Base-by-base conservation (phyloP, 768 basidiomycete genomes). In the Amanita jacksonii region DNA sequence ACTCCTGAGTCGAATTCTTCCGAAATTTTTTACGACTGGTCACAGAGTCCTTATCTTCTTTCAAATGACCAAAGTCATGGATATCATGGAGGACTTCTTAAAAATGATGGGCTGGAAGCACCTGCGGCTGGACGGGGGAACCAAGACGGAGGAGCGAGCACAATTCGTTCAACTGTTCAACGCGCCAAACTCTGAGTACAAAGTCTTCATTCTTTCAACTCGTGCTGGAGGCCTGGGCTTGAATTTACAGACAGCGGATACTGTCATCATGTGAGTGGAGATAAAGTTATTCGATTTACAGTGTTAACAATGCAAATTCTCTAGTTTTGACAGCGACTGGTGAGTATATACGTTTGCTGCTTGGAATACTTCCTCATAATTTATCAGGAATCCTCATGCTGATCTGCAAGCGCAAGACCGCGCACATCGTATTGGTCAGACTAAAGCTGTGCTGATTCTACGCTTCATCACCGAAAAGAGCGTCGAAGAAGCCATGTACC, bases 51-150 rank as follows among this genome's bases (percentile, higher is more conserved):
- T 99, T 45, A 97, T 99, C 54, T 98, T 99, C 79, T 98, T 98
- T 81, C 96, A 99, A 65, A 97, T 98, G 96, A 97, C 93, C 12
- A 88, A 91, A 57, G 90, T 97, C 54, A 96, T 98, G 93, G 89
- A 94, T 50, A 92, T 96, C 59, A 90, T 94, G 79, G 89, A 90
- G 55, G 93, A 97, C 55, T 97, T 92, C 56, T 64, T 96, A 56
- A 87, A 85, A 59, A 81, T 82, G 73, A 79, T 81, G 76, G 74
- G 76, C 3, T 89, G 77, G 76, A 83, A 86, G 53, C 83, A 87
- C 60, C 79, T 94, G 41, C 86, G 93, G 53, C 71, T 97, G n/a
- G 92, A 97, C 61, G 92, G 92, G 70, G 83, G 87, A 9, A 97
- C 92, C 16, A 94, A 94, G 65, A 91, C 92, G 4, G 92, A 97